Base-by-base conservation (phyloP, 129 eudicot species). In the Heracleum sosnowskyi region DNA sequence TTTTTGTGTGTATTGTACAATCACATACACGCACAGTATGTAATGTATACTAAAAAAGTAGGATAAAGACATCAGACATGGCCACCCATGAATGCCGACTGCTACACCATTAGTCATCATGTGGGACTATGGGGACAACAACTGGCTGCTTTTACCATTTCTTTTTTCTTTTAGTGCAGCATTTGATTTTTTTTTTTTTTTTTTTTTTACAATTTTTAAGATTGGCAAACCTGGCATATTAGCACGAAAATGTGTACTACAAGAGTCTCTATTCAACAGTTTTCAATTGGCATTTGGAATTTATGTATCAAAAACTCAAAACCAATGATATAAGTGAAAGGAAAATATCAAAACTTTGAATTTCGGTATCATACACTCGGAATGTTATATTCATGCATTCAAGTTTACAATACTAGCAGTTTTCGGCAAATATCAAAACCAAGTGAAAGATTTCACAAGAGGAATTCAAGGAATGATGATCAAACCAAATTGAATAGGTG, bases 351-450 rank as follows among this genome's bases (percentile, higher is more conserved):
- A 76, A 37, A 53, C 11, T 68, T 64, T 24, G 26, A 37, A 76
- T 22, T 33, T 39, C 24, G n/a, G 24, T 34, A 76, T 76, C 34
- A 13, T 55, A 49, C 68, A 18, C 69, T 13, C 5, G 39, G n/a
- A 36, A 40, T 63, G 71, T 11, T n/a, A 24, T 60, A 55, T 77
- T 37, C 57, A 34, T 77, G 72, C 34, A 76, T 77, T n/a, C 51
- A 77, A 35, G 73, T 60, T 77, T 40, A 77, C 55, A 77, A 26
- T 39, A 8, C 41, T 20, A 77, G 60, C n/a, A 8, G 66, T 37
- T 55, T 68, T 77, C 72, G 28, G 47, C 63, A 37, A 77, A 53
- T 20, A 24, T 73, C 78, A 31, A 80, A 80, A 11, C 57, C 79
- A 73, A 31, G 72, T 39, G 41, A 80, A 73, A 45, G 11, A 78